Base-by-base conservation (phyloP, 768 basidiomycete genomes). In the Pleurotus platypus region DNA sequence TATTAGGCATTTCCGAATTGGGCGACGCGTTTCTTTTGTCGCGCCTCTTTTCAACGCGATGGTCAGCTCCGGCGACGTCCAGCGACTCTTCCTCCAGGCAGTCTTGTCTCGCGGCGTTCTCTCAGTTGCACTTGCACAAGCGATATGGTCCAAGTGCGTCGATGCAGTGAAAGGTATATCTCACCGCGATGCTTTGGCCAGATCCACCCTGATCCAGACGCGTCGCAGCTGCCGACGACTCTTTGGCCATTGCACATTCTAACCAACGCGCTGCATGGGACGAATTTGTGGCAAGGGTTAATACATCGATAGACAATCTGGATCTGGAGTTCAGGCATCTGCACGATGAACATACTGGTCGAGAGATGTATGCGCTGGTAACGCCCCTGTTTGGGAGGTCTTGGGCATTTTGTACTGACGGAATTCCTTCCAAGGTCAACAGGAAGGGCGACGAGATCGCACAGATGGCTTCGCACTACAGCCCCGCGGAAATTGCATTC, bases 391-490 rank as follows among this genome's bases (percentile, higher is more conserved):
- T 35, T 35, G 30, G 30, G 30, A 35, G 30, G 30, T 12, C n/a
- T 46, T 48, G 38, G 15, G 50, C 24, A 43, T 37, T 27, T 16
- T 42, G 39, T 38, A 39, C 5, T 40, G 46, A 11, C 39, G 27
- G 39, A 16, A 16, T 46, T 37, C n/a, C 47, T 15, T 38, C 47
- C 2, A 55, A 94, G 92, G 85, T 92, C 46, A 96, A 95, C 66
- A 74, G 79, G 7, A 90, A 85, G 60, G 86, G 84, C 15, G 93
- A 95, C 63, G 86, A 86, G 54, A 78, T 94, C 35, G 88, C 93
- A 0, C 92, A 92, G 66, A 71, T 90, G 67, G 93, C 92, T 2
- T 92, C 91, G 0, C 89, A 91, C 40, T 96, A 94, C 64, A 81
- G 80, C 1, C 75, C 90, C 0, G 72, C 75, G 30, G 93, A 96